phyloP scores from a whole-genome alignment of 2,329 filamentous ascomycete genomes.

The Tolypocladium cylindrosporum region DNA sequence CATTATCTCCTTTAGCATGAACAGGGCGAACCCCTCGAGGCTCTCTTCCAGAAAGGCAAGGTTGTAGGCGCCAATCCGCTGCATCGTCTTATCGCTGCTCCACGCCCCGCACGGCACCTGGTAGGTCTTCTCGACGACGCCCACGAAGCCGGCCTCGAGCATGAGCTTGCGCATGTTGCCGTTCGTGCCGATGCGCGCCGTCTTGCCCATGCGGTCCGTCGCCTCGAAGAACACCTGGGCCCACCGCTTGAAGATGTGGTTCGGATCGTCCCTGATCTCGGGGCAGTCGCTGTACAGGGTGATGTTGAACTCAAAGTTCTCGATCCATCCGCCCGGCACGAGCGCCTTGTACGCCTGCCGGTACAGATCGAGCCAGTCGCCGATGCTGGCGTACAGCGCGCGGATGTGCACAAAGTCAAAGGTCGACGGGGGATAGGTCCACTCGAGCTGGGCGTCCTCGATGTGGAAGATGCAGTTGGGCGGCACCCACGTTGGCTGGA shows the following conservation, averaged over 20 bases:
- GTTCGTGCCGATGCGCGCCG: slow-evolving; percentile 10
- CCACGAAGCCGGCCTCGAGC: slow-evolving; percentile 13
- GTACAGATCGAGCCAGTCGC: slow-evolving; percentile 45
- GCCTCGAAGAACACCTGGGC: slow-evolving; percentile 12
- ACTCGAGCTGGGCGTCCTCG: slow-evolving; percentile 19
- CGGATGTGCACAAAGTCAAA: slow-evolving; percentile 54
- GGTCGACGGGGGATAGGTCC: slow-evolving; percentile 18
- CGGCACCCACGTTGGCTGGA: slow-evolving; percentile 41
- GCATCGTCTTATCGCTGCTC: slow-evolving; percentile 7
- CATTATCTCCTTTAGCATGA: slow-evolving; percentile 16
- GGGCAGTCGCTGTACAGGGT: slow-evolving; percentile 10
- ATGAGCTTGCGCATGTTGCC: slow-evolving; percentile 12
- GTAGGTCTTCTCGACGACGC: slow-evolving; percentile 6
- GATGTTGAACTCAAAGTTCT: slow-evolving; percentile 16
- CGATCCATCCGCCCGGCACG: slow-evolving; percentile 42
- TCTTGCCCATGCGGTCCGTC: slow-evolving; percentile 12
- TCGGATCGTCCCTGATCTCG: slow-evolving; percentile 10
- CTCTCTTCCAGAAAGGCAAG: slow-evolving; percentile 15
- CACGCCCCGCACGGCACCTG: slow-evolving; percentile 7
- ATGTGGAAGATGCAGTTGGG: slow-evolving; percentile 14
- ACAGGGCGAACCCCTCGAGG: slow-evolving; percentile 16
- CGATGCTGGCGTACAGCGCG: slow-evolving; percentile 44
- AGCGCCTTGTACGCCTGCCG: slow-evolving; percentile 39
- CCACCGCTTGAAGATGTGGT: slow-evolving; percentile 17
- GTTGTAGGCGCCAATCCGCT: slow-evolving; percentile 10